Conservation (phyloP, 352 stramenopile genomes). For the Globisporangium irregulare region DNA sequence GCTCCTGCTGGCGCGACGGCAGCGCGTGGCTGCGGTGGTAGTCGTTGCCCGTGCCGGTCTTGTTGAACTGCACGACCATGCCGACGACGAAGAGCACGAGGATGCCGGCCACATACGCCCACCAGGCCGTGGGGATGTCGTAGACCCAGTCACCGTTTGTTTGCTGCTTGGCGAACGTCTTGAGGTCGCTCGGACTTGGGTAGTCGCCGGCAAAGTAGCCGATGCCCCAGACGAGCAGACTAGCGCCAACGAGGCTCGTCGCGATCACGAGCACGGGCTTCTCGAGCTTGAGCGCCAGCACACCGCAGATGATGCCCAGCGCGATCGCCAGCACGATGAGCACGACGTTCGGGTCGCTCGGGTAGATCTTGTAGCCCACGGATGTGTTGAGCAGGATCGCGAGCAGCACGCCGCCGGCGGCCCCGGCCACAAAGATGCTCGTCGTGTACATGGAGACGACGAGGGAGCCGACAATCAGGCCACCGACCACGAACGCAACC, state of each 20-base stretch:
- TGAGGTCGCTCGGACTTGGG: slow-evolving; percentile 47
- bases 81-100: slow-evolving; percentile 53
- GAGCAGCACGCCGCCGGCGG: slow-evolving; percentile 46
- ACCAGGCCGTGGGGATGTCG: slow-evolving; percentile 56
- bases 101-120: slow-evolving; percentile 50
- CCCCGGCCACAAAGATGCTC: slow-evolving; percentile 57
- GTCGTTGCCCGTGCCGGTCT: slow-evolving; percentile 34
- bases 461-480: slow-evolving; percentile 41
- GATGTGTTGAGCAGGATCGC: slow-evolving; percentile 52
- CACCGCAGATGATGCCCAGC: slow-evolving; percentile 34
- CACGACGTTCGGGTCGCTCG: slow-evolving; percentile 40
- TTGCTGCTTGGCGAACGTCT: slow-evolving; percentile 33
- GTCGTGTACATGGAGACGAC: slow-evolving; percentile 47
- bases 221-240: slow-evolving; percentile 48
- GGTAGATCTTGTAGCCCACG: slow-evolving; percentile 53
- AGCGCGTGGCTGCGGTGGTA: slow-evolving; percentile 14
- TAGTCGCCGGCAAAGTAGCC: slow-evolving; percentile 67
- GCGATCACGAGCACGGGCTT: slow-evolving; percentile 49
- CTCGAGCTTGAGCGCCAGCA: slow-evolving; percentile 48
- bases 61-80: slow-evolving; percentile 59
- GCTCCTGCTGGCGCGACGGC: slow-evolving; percentile 6
- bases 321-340: slow-evolving; percentile 46
- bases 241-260: slow-evolving; percentile 51
- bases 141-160: slow-evolving; percentile 46
- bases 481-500: slow-evolving; percentile 53